Evolutionary conservation across 371 early-diverging fungal genomes (phyloP).

Genomic region (Capillidium heterosporum): DNA sequence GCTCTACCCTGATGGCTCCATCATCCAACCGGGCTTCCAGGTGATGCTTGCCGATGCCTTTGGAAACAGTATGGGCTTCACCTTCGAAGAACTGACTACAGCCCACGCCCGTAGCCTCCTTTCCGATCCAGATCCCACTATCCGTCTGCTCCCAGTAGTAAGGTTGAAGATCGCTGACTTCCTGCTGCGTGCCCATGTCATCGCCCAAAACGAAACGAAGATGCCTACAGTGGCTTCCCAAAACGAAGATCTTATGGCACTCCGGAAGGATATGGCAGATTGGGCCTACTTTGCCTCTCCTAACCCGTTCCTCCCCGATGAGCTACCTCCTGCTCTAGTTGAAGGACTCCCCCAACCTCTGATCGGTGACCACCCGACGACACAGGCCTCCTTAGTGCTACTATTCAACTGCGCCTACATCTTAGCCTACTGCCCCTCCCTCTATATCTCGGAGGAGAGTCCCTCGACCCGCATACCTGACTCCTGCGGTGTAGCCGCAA

Average conservation of each 20-base stretch:
- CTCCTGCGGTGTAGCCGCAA: not conserved
- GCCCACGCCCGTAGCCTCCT: not conserved
- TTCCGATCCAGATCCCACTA: not conserved
- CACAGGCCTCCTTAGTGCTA: not conserved
- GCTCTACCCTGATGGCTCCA: not conserved
- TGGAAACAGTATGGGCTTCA: not conserved
- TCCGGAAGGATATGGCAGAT: not conserved
- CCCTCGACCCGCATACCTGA: not conserved
- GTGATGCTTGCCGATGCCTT: not conserved
- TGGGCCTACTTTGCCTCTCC: slow-evolving; percentile 1
- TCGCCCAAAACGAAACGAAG: not conserved
- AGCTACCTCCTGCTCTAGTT: not conserved
- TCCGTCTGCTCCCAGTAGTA: not conserved
- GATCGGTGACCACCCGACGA: not conserved
- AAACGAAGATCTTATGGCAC: not conserved
- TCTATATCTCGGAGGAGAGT: not conserved
- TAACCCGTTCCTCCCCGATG: not conserved
- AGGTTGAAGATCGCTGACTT: not conserved
- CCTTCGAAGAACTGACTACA: not conserved
- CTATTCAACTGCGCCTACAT: slow-evolving; percentile 2
- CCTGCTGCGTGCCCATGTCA: not conserved
- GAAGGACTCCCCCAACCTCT: not conserved
- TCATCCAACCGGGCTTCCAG: not conserved
- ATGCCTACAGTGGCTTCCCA: not conserved
- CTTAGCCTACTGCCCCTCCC: not conserved